Percentiles rank a stretch among this genome's conserved stretches.
phyloP scores from a whole-genome alignment of 148 eudicot species.

The Rhododendron henanense region DNA sequence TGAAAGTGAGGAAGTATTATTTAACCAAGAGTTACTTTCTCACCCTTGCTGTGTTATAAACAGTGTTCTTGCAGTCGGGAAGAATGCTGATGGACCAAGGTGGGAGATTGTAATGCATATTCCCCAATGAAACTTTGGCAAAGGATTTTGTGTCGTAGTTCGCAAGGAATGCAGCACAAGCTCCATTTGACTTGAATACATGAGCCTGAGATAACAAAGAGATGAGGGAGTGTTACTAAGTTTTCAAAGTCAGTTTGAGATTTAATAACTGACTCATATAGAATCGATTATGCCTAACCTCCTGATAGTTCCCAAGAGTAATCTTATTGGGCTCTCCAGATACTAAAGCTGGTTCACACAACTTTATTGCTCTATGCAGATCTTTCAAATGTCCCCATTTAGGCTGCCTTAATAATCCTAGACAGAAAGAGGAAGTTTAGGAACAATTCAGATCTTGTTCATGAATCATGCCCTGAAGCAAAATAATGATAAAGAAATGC shows the following conservation, averaged over 20 bases:
- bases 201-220: conserved; percentile 44
- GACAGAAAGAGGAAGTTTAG: neutral
- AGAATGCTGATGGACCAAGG: conserved; percentile 96
- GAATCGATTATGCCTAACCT: conserved; percentile 39
- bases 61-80: conserved; percentile 79
- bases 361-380: conserved; percentile 73
- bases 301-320: conserved; percentile 52
- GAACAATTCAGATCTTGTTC: neutral
- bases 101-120: conserved; percentile 54
- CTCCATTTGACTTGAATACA: conserved; percentile 51
- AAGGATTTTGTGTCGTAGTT: conserved; percentile 47
- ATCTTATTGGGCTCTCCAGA: conserved; percentile 49
- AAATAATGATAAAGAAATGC: neutral
- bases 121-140: conserved; percentile 47
- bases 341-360: conserved; percentile 73
- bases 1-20: neutral
- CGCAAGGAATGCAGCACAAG: conserved; percentile 87
- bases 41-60: conserved; percentile 78
- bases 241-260: neutral
- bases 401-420: conserved; percentile 70
- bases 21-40: conserved; percentile 10
- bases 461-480: neutral
- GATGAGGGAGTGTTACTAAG: neutral
- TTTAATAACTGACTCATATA: neutral
- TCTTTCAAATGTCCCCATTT: conserved; percentile 86